A percentile compares a stretch with the other conserved stretches of the same genome.
Evolutionary conservation across 108 stramenopile species (phyloP).

Genomic region (Discostella pseudostelligera): DNA sequence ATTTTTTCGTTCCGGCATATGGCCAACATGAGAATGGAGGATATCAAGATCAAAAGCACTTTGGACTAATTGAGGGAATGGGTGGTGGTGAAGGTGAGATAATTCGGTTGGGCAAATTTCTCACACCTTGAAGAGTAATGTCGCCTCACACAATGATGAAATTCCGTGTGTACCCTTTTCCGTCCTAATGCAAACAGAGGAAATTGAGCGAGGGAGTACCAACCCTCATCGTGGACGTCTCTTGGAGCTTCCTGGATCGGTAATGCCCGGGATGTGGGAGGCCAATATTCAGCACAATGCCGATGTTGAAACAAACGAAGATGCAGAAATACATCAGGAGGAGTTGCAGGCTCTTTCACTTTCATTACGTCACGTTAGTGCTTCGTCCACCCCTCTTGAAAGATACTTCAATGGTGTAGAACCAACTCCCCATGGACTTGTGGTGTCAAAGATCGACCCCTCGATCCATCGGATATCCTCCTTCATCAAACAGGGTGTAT

Average conservation of each 20-base stretch:
- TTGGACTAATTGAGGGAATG: slow-evolving; percentile 38
- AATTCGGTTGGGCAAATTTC: neutral
- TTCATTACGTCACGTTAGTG: slow-evolving; percentile 25
- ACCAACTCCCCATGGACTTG: neutral
- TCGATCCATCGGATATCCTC: slow-evolving; percentile 24
- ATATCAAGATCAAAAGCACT: slow-evolving; percentile 29
- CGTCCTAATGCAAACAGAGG: slow-evolving; percentile 11
- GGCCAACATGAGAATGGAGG: slow-evolving; percentile 9
- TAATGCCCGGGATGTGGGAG: slow-evolving; percentile 35
- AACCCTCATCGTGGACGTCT: slow-evolving; percentile 37
- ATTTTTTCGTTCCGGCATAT: slow-evolving; percentile 21
- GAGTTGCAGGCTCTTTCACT: slow-evolving; percentile 5
- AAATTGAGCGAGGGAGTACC: slow-evolving; percentile 4
- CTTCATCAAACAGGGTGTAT: slow-evolving; percentile 34
- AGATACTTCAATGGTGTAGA: neutral
- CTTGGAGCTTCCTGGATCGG: slow-evolving; percentile 32
- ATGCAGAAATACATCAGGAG: neutral
- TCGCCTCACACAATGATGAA: neutral
- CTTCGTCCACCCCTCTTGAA: slow-evolving; percentile 22
- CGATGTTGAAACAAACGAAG: too few relatives aligned
- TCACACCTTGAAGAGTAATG: too few relatives aligned
- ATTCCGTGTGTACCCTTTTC: neutral
- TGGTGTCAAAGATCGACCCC: slow-evolving; percentile 28
- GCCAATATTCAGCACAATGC: slow-evolving; percentile 10
- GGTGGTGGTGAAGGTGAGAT: slow-evolving; percentile 40